Evolutionary conservation across 164 flowering plant species (phyloP), one percentile per base, ranked within the genome.

Genomic region (Dillenia turbinata): DNA sequence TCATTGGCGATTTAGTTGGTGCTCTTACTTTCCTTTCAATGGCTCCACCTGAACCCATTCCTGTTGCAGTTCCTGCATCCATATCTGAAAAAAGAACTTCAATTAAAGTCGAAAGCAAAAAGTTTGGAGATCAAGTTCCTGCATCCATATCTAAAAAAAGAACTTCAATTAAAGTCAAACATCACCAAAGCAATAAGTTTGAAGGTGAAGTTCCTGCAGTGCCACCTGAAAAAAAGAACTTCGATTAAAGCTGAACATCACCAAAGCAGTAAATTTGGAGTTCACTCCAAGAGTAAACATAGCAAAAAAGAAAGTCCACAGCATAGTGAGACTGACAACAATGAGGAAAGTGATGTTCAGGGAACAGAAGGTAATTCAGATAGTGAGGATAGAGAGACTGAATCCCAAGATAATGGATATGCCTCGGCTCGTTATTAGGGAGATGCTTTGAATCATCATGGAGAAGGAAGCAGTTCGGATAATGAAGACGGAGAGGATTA

Each of bases 1-100:
- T 85, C 60, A 83, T 83, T 15, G 70, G 80, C 43, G 88, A 85
- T 60, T 80, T 82, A 4, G 84, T 81, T 9, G 72, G 76, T n/a
- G 75, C 89, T 17, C 71, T 84, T 10, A 74, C 80, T 64, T 84
- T 81, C 66, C 81, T 84, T 40, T 64, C 77, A 9, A 52, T 61
- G n/a, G 56, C 66, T 26, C 50, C 73, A 9, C 65, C 63, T 53
- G 9, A 47, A 5, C 54, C 78, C 51, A 24, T 55, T 46, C 43
- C 75, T 45, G 33, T 13, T 50, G 55, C 67, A 15, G 33, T 62
- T 57, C 22, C 52, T 13, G n/a, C 60, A 22, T 56, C 71, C 55
- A 47, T 66, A 49, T 47, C 61, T n/a, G 59, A 57, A 15, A 62
- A 65, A 50, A 57, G 52, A 59, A 46, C 49, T 40, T 49, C 57